Evolutionary conservation across 257 asterid genomes (phyloP).

Genomic region (Osmanthus fragrans): DNA sequence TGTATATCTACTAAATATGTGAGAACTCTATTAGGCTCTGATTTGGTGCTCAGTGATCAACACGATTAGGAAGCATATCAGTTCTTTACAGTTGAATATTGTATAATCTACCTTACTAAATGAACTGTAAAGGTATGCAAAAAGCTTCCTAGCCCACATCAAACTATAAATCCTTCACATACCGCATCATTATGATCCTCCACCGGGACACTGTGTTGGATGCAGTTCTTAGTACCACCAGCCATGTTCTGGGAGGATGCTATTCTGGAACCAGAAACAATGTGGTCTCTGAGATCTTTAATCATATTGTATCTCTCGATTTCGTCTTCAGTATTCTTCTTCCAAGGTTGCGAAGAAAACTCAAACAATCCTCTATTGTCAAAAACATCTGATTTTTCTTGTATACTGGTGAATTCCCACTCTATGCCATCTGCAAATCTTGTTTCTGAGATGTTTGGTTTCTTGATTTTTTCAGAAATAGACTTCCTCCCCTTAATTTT

Average conservation of each 20-base stretch:
- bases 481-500: constrained; percentile 52
- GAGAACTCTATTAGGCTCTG: not conserved
- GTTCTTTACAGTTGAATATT: not conserved
- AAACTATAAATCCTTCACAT: constrained; percentile 27
- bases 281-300: constrained; percentile 79
- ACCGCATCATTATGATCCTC: constrained; percentile 44
- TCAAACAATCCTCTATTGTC: constrained; percentile 45
- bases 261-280: constrained; percentile 63
- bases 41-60: not conserved
- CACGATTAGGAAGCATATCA: not conserved
- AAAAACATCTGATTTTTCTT: constrained; percentile 36
- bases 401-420: constrained; percentile 50
- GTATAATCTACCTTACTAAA: not conserved
- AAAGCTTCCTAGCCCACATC: constrained; percentile 23
- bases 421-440: constrained; percentile 52
- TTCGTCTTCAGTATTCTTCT: constrained; percentile 64
- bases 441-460: constrained; percentile 40
- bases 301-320: constrained; percentile 83
- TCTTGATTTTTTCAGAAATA: constrained; percentile 39
- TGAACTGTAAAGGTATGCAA: not conserved
- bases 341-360: constrained; percentile 55
- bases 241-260: constrained; percentile 46
- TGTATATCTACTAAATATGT: not conserved
- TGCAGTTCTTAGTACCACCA: not conserved
- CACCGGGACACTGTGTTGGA: constrained; percentile 33